Conservation (phyloP, 2,329 filamentous ascomycete genomes). For the Chalaropsis thielavioides region DNA sequence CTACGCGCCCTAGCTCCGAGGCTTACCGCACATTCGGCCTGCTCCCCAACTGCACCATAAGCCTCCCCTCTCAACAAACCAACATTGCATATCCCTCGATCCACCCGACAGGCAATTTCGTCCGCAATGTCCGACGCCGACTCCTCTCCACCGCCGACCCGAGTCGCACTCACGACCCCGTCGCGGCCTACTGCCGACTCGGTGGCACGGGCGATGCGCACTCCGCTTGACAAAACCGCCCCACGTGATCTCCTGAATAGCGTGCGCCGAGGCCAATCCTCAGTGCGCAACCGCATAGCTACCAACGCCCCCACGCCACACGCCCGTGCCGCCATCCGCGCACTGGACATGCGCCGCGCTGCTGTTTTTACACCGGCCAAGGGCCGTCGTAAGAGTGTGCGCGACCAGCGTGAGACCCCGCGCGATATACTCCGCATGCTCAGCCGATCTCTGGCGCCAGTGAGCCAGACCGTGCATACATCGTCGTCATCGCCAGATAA, state of each 20-base stretch:
- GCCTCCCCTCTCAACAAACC: background rate
- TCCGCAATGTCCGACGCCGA: conserved; percentile 9
- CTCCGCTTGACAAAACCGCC: conserved; percentile 29
- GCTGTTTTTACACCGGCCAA: conserved; percentile 47
- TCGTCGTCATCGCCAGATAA: conserved; percentile 31
- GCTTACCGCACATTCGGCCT: too few relatives aligned
- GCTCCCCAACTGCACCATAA: background rate
- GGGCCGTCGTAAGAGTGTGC: conserved; percentile 41
- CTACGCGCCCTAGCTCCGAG: too few relatives aligned
- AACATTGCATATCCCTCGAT: background rate
- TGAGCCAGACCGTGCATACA: conserved; percentile 30
- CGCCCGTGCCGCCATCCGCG: conserved; percentile 43
- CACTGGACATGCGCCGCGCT: conserved; percentile 43
- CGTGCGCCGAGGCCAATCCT: conserved; percentile 29
- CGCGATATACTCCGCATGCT: conserved; percentile 40
- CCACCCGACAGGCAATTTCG: background rate
- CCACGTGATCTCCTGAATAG: conserved; percentile 28
- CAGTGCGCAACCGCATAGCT: conserved; percentile 1
- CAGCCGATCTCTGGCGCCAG: conserved; percentile 38
- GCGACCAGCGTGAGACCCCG: conserved; percentile 42
- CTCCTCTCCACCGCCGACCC: conserved; percentile 11
- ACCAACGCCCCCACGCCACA: conserved; percentile 41
- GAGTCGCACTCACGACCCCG: conserved; percentile 16
- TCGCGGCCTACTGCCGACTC: conserved; percentile 22
- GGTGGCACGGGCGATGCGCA: conserved; percentile 25